Percentiles rank a stretch among this genome's conserved stretches.
Evolutionary conservation across 805 yeast genomes (phyloP).

Genomic region (Brettanomyces anomalus): DNA sequence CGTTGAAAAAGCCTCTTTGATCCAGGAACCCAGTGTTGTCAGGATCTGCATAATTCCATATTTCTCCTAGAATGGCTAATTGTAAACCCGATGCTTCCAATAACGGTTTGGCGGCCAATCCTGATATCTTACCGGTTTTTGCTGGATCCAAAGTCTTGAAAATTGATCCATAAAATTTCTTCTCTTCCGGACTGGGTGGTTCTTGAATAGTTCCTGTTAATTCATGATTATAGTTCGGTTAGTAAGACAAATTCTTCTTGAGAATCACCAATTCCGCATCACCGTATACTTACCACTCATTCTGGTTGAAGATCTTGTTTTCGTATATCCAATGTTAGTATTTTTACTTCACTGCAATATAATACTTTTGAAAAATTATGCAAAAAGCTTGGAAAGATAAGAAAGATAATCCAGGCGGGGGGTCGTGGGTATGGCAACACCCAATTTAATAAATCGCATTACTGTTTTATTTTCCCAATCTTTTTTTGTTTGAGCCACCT

Average conservation of each 20-base stretch:
- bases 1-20: conserved; percentile 71
- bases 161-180: conserved; percentile 59
- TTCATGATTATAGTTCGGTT: background rate
- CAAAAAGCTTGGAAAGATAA: no score
- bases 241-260: background rate
- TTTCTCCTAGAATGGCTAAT: conserved; percentile 70
- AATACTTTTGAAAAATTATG: no score
- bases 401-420: no score
- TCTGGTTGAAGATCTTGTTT: no score
- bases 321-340: no score
- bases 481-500: no score
- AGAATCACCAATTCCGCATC: no score
- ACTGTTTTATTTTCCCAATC: no score
- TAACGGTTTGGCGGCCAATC: conserved; percentile 74
- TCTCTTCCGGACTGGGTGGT: conserved; percentile 65
- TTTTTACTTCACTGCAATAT: no score
- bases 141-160: conserved; percentile 78
- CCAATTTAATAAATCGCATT: no score
- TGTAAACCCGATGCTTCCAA: conserved; percentile 82
- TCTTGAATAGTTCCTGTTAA: conserved; percentile 14
- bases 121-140: conserved; percentile 73
- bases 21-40: conserved; percentile 78
- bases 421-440: no score
- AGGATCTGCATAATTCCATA: conserved; percentile 94
- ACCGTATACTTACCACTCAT: no score